Percentiles rank a stretch among this genome's conserved stretches.
These are phyloP conservation scores for Rhizomucor pusillus DNA, from an alignment of 371 early-diverging fungal genomes.

Conservation along the genomic window DNA sequence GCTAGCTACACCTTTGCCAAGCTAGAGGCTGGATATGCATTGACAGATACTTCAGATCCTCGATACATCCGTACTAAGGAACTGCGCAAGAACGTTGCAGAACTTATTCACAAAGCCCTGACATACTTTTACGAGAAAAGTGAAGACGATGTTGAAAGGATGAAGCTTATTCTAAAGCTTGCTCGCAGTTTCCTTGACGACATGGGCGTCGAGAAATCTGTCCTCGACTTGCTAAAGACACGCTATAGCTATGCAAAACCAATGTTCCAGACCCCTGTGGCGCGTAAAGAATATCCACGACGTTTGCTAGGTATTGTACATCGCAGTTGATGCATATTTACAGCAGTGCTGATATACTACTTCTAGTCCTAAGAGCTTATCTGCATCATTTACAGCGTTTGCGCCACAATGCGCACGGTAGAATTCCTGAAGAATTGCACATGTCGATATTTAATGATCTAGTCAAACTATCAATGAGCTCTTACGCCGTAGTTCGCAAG, in stretches of 20 bases:
- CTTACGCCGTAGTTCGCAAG: slow-evolving; percentile 69
- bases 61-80: slow-evolving; percentile 37
- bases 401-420: slow-evolving; percentile 56
- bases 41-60: slow-evolving; percentile 51
- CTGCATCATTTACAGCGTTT: slow-evolving; percentile 60
- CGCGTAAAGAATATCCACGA: slow-evolving; percentile 50
- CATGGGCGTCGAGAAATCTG: slow-evolving; percentile 61
- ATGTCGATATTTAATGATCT: slow-evolving; percentile 56
- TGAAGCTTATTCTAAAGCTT: slow-evolving; percentile 67
- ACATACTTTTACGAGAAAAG: slow-evolving; percentile 47
- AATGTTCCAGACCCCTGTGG: slow-evolving; percentile 39
- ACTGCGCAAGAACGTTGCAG: slow-evolving; percentile 55
- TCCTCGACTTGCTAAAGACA: slow-evolving; percentile 45
- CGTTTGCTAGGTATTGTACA: slow-evolving; percentile 35
- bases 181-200: slow-evolving; percentile 57
- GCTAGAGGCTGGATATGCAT: slow-evolving; percentile 62
- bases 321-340: background rate
- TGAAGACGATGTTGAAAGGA: slow-evolving; percentile 77
- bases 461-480: slow-evolving; percentile 62
- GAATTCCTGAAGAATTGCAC: slow-evolving; percentile 42
- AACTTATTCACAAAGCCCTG: slow-evolving; percentile 52
- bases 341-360: background rate
- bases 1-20: background rate
- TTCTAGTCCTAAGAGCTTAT: slow-evolving; percentile 47
- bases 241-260: slow-evolving; percentile 64